Conservation (phyloP, 2,329 filamentous ascomycete genomes). For the Incumbomyces lentus region DNA sequence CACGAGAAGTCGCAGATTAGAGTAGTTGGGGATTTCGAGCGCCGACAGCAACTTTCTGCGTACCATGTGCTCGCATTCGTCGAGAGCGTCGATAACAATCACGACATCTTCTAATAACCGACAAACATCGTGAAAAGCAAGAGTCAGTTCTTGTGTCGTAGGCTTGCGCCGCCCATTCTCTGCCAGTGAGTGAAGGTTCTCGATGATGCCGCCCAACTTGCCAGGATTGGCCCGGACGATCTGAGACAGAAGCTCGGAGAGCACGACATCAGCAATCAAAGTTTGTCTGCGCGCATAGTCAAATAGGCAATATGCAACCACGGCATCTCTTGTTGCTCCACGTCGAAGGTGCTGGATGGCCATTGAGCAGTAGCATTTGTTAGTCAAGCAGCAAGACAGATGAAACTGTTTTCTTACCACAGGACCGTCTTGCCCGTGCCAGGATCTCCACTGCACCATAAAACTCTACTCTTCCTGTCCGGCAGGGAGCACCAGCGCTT, state of each 20-base stretch:
- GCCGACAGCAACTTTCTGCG: background rate
- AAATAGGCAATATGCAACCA: background rate
- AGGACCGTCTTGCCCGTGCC: background rate
- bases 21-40: background rate
- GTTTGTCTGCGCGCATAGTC: background rate
- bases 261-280: background rate
- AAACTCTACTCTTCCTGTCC: background rate
- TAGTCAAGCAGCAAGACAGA: background rate
- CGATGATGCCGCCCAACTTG: background rate
- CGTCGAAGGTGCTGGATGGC: background rate
- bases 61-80: background rate
- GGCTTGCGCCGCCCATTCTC: background rate
- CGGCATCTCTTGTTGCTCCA: background rate
- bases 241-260: background rate
- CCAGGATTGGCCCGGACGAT: background rate
- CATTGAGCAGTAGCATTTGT: background rate
- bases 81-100: background rate
- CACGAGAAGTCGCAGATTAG: background rate
- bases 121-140: background rate
- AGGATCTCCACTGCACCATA: slow-evolving; percentile 1
- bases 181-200: background rate
- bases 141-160: background rate
- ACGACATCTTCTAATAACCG: background rate
- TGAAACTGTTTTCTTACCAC: background rate
- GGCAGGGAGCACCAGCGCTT: background rate